Percentiles rank a stretch among this genome's conserved stretches.
These are phyloP conservation scores for Aspergillus steynii DNA, from an alignment of 495 filamentous ascomycete genomes.

Conservation along the genomic window DNA sequence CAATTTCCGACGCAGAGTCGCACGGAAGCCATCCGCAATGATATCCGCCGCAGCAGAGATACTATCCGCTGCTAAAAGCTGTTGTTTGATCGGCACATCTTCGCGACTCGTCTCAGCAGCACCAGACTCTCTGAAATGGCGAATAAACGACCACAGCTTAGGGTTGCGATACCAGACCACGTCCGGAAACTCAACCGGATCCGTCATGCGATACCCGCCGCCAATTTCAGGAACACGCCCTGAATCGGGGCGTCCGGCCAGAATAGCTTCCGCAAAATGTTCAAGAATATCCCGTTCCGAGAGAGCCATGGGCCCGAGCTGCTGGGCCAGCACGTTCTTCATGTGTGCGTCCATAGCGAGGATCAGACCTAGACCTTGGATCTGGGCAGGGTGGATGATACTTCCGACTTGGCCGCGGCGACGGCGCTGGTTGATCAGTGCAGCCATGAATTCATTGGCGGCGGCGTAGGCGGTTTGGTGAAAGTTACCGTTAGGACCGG, in stretches of 20 bases:
- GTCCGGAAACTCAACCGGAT: background rate
- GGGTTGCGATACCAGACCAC: slow-evolving; percentile 4
- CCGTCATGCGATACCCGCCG: slow-evolving; percentile 7
- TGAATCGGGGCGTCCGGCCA: slow-evolving; percentile 2
- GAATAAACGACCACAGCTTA: slow-evolving; percentile 5
- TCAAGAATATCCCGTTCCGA: slow-evolving; percentile 10
- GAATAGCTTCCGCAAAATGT: slow-evolving; percentile 11
- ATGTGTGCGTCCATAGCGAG: background rate
- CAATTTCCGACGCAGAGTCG: slow-evolving; percentile 1
- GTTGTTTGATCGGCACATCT: background rate
- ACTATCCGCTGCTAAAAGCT: background rate
- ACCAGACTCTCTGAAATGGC: slow-evolving; percentile 3
- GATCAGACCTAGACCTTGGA: slow-evolving; percentile 51
- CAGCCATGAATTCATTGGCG: slow-evolving; percentile 52
- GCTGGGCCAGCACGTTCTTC: background rate
- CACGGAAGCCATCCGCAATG: background rate
- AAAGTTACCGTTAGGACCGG: slow-evolving; percentile 21
- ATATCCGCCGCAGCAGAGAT: background rate
- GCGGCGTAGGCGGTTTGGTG: slow-evolving; percentile 54
- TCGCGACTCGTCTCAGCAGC: background rate
- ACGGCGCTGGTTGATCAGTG: slow-evolving; percentile 31
- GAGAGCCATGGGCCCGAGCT: background rate
- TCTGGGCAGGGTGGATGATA: slow-evolving; percentile 17
- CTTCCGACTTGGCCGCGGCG: slow-evolving; percentile 28
- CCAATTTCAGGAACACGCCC: slow-evolving; percentile 1